These are phyloP conservation scores for Pilaira anomala DNA, from an alignment of 192 early-diverging fungal species.

Conservation along the genomic window DNA sequence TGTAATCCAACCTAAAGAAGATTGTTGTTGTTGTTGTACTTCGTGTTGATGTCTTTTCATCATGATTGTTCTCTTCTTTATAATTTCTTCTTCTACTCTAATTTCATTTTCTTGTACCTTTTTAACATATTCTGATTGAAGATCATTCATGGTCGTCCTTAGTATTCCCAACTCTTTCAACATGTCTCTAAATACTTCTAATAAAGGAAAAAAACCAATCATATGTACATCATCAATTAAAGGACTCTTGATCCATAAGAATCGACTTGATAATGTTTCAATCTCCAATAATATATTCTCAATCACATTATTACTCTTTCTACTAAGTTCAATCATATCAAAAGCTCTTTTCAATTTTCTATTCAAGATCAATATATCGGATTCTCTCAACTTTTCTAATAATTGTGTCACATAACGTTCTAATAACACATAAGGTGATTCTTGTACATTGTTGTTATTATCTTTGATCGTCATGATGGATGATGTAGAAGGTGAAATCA, in stretches of 20 bases:
- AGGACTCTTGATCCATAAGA: slow-evolving; percentile 45
- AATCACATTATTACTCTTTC: slow-evolving; percentile 57
- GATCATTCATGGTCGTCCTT: slow-evolving; percentile 54
- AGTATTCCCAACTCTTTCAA: slow-evolving; percentile 49
- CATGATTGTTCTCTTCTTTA: slow-evolving; percentile 18
- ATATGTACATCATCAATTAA: neutral
- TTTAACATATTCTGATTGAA: slow-evolving; percentile 57
- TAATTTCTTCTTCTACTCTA: slow-evolving; percentile 51
- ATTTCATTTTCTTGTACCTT: slow-evolving; percentile 52
- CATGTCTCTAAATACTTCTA: slow-evolving; percentile 43
- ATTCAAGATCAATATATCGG: slow-evolving; percentile 52
- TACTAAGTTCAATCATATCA: slow-evolving; percentile 54
- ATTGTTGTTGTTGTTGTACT: neutral
- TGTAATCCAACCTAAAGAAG: slow-evolving; percentile 15
- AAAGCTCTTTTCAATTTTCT: slow-evolving; percentile 47
- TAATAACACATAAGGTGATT: slow-evolving; percentile 43
- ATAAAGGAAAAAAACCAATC: slow-evolving; percentile 41
- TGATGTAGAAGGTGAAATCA: neutral
- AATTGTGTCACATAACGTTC: slow-evolving; percentile 36
- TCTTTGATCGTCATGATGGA: slow-evolving; percentile 7
- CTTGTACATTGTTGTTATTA: neutral
- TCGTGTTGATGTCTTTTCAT: neutral
- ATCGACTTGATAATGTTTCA: slow-evolving; percentile 40
- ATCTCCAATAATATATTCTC: slow-evolving; percentile 55
- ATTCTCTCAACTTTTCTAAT: slow-evolving; percentile 43